phyloP scores from a whole-genome alignment of 2,329 filamentous ascomycete species.

The Colletotrichum zoysiae region DNA sequence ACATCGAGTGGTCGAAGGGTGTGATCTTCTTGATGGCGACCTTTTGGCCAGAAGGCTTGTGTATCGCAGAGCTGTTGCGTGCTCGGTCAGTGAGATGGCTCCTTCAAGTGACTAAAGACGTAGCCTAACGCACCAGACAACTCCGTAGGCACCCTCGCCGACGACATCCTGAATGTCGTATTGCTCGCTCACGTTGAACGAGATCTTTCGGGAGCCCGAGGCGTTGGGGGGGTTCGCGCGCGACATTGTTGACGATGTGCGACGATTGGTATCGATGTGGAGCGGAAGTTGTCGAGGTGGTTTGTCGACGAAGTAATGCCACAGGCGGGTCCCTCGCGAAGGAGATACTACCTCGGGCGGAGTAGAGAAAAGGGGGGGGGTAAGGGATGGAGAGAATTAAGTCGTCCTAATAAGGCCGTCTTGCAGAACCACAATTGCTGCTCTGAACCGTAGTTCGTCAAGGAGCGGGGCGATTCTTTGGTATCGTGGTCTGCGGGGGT shows the following conservation, averaged over 20 bases:
- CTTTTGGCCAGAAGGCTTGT: constrained; percentile 98
- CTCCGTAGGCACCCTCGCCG: constrained; percentile 97
- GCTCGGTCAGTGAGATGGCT: not conserved
- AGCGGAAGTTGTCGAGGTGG: constrained; percentile 20
- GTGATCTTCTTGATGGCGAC: constrained; percentile 99
- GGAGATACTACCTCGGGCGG: constrained; percentile 25
- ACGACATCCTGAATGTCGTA: constrained; percentile 99
- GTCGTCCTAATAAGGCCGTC: constrained; percentile 27
- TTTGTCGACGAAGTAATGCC: constrained; percentile 22
- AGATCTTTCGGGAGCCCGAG: constrained; percentile 88
- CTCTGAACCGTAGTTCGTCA: constrained; percentile 27
- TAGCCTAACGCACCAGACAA: constrained; percentile 83
- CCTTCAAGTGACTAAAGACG: constrained; percentile 9
- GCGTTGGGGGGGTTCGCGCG: constrained; percentile 68
- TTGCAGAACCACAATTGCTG: constrained; percentile 38
- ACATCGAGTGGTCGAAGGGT: constrained; percentile 99
- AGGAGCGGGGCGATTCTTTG: constrained; percentile 24
- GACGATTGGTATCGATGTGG: constrained; percentile 35
- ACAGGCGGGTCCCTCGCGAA: constrained; percentile 36
- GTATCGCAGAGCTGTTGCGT: constrained; percentile 83
- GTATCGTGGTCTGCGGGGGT: constrained; percentile 34
- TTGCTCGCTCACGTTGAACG: constrained; percentile 99
- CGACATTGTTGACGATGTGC: constrained; percentile 60
- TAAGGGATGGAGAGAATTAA: constrained; percentile 32
- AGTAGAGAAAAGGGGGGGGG: constrained; percentile 27